These are phyloP conservation scores for Colletotrichum echinochloae DNA, from an alignment of 2,329 filamentous ascomycete species.

Conservation along the genomic window DNA sequence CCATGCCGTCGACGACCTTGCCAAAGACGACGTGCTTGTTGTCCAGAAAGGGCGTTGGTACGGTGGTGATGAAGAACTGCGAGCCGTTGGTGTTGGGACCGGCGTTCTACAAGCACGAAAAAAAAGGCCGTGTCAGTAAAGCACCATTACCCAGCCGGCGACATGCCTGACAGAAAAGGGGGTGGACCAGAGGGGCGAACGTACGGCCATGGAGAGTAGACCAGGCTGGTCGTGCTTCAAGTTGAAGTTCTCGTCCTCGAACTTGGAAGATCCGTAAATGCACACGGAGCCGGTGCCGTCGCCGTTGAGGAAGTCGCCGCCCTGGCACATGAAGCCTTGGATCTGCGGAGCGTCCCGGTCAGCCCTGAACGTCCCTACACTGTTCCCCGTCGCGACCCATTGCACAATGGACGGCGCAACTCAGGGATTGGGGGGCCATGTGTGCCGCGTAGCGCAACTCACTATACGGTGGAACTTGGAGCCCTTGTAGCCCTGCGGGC, in stretches of 20 bases:
- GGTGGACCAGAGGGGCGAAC: conserved; percentile 50
- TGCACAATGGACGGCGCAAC: background rate
- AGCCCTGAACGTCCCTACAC: conserved; percentile 7
- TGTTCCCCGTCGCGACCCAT: background rate
- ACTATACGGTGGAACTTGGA: conserved; percentile 95
- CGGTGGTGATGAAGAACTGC: conserved; percentile 97
- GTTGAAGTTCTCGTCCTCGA: conserved; percentile 90
- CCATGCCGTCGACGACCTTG: conserved; percentile 88
- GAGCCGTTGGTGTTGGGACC: conserved; percentile 93
- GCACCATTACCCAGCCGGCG: background rate
- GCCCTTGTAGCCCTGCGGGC: conserved; percentile 93
- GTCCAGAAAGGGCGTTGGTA: conserved; percentile 87
- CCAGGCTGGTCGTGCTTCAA: conserved; percentile 84
- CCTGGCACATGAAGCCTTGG: conserved; percentile 97
- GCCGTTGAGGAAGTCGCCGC: conserved; percentile 93
- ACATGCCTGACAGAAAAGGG: background rate
- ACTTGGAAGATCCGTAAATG: conserved; percentile 88
- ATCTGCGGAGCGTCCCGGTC: conserved; percentile 67
- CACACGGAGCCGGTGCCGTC: conserved; percentile 89
- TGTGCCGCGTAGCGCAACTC: conserved; percentile 50
- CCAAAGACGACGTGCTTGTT: conserved; percentile 97
- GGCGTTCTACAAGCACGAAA: conserved; percentile 72
- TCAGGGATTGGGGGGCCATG: background rate
- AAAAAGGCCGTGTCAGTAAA: background rate
- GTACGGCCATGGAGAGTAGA: conserved; percentile 91